Evolutionary conservation across 306 rosid genomes (phyloP).

Genomic region (Acacia confusa): DNA sequence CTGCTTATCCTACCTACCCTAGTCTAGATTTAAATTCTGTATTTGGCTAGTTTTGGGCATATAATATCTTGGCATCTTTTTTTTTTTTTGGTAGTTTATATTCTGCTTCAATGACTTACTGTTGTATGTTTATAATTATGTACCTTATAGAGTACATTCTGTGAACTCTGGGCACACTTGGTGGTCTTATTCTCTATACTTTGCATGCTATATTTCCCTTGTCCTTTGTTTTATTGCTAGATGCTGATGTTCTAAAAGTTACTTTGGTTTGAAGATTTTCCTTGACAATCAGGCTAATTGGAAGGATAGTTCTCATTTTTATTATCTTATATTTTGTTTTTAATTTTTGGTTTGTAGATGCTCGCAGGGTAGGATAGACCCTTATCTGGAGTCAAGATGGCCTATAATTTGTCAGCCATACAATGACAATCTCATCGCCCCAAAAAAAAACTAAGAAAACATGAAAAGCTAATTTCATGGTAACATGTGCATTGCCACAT

Average conservation of each 20-base stretch:
- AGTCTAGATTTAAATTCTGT: neutral
- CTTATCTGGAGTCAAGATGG: neutral
- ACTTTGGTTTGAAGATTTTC: neutral
- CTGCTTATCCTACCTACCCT: conserved; percentile 18
- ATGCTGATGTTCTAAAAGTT: neutral
- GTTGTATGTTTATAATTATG: neutral
- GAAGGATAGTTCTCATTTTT: neutral
- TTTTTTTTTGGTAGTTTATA: conserved; percentile 4
- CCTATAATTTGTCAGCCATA: neutral
- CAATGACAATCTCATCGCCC: neutral
- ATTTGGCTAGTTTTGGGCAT: neutral
- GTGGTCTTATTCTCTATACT: neutral
- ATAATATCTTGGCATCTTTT: neutral
- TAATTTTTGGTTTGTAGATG: neutral
- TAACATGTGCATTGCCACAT: neutral
- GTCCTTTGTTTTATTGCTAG: neutral
- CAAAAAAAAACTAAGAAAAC: neutral
- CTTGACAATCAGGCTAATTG: neutral
- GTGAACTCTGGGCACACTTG: neutral
- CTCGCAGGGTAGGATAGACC: neutral
- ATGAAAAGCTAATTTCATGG: neutral
- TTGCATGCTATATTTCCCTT: neutral
- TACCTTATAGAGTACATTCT: neutral
- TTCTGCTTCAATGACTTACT: neutral
- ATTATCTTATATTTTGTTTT: neutral